phyloP scores from a whole-genome alignment of 2,329 filamentous ascomycete genomes.

The Epichloe glyceriae region DNA sequence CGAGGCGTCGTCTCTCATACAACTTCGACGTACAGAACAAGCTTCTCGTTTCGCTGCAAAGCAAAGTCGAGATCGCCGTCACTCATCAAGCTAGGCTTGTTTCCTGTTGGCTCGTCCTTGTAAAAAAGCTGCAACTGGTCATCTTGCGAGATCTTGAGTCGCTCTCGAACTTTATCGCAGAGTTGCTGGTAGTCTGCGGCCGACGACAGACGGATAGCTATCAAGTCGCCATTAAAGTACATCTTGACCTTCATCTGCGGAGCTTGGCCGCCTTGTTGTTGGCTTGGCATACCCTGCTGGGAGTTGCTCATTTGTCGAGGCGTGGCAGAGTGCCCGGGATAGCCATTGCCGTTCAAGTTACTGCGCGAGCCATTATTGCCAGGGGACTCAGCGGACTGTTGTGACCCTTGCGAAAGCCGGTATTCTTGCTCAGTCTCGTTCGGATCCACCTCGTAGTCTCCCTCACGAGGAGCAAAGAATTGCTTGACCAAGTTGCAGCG shows the following conservation, averaged over 20 bases:
- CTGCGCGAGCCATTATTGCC: constrained; percentile 47
- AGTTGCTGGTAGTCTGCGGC: constrained; percentile 69
- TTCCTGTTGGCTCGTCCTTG: constrained; percentile 68
- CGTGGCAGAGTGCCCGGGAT: constrained; percentile 39
- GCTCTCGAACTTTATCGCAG: constrained; percentile 71
- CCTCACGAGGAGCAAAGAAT: constrained; percentile 80
- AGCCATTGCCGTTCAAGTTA: constrained; percentile 45
- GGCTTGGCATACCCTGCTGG: constrained; percentile 17
- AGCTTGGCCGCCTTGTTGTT: constrained; percentile 20
- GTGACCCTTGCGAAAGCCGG: constrained; percentile 57
- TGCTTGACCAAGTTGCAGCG: constrained; percentile 73
- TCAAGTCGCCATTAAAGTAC: constrained; percentile 82
- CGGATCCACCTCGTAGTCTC: constrained; percentile 85
- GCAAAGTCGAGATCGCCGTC: constrained; percentile 73
- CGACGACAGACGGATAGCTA: constrained; percentile 76
- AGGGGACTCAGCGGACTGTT: constrained; percentile 53
- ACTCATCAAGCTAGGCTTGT: constrained; percentile 61
- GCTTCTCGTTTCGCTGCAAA: constrained; percentile 72
- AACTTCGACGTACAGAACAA: constrained; percentile 60
- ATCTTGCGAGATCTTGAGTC: constrained; percentile 57
- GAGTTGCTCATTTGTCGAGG: constrained; percentile 32
- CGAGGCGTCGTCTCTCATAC: constrained; percentile 19
- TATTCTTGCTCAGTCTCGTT: constrained; percentile 64
- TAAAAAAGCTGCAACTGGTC: constrained; percentile 73
- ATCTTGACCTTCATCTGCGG: constrained; percentile 84